Evolutionary conservation across 495 filamentous ascomycete genomes (phyloP), one percentile per base, ranked within the genome.

Genomic region (Podospora conica): DNA sequence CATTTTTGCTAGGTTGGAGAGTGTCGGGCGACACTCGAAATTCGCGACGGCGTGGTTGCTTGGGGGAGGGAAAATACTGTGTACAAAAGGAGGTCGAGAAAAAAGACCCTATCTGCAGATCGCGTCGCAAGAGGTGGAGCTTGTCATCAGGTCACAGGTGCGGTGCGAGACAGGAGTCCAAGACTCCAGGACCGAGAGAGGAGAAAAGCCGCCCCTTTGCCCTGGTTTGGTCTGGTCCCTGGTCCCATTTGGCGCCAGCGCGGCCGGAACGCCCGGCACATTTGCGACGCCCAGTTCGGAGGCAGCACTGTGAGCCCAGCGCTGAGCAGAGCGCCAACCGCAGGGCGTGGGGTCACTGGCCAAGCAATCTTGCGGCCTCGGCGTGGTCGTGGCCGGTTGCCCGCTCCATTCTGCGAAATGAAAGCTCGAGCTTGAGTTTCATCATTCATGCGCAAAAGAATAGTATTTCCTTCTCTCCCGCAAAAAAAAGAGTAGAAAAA

Each of bases 1-100:
- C 70, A 76, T 76, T 29, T 68, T 69, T 57, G 25, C 63, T 6
- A 20, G 40, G 23, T 21, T 33, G 27, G 11, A 21, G 27, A 3
- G 2, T 6, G 11, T 9, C 24, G 9, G 20, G 29, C 58, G 58
- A 11, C 20, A 61, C 24, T 27, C 27, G 3, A 29, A 63, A 24
- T 15, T 15, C 28, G 59, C n/a, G 31, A 28, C 15, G 18, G 18
- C 40, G 40, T 48, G 40, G 40, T 56, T 23, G 55, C 21, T 55
- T 56, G 21, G 23, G 55, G 15, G 55, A 25, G 20, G 21, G 21
- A 56, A 24, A 56, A 3, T 1, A n/a, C n/a, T n/a, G n/a, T n/a
- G n/a, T n/a, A n/a, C n/a, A 22, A 55, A 20, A 9, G 2, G 22
- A 31, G 40, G 24, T 21, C 22, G 29, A 33, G 21, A 24, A 40